A percentile compares a stretch with the other conserved stretches of the same genome.
Conservation (phyloP, 495 filamentous ascomycete genomes). For the Jackrogersella minutella region DNA sequence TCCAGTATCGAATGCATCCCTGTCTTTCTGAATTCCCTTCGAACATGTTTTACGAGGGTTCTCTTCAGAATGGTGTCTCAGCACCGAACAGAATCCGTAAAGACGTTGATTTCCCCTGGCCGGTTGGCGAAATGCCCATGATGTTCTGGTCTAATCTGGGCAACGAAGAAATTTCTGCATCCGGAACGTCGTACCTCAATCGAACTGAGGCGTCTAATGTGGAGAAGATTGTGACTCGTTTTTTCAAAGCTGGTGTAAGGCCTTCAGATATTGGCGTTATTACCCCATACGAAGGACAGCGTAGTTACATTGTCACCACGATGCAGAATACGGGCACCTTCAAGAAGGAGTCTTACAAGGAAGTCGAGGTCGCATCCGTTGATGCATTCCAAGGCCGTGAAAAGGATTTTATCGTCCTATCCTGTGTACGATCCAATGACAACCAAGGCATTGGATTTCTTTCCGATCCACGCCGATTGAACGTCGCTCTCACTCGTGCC, state of each 20-base stretch:
- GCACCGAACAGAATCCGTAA: slow-evolving; percentile 84
- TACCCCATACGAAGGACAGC: slow-evolving; percentile 97
- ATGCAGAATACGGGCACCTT: slow-evolving; percentile 98
- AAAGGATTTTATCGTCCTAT: slow-evolving; percentile 98
- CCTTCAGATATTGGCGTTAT: slow-evolving; percentile 95
- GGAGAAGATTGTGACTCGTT: slow-evolving; percentile 96
- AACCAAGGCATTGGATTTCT: slow-evolving; percentile 99
- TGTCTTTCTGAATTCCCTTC: slow-evolving; percentile 98
- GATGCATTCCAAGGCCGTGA: slow-evolving; percentile 99
- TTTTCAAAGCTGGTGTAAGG: slow-evolving; percentile 98
- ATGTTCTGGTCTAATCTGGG: slow-evolving; percentile 99
- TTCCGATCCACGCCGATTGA: slow-evolving; percentile 96
- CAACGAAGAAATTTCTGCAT: slow-evolving; percentile 97
- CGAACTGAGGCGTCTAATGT: slow-evolving; percentile 96
- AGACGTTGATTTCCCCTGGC: slow-evolving; percentile 99
- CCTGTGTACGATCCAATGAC: slow-evolving; percentile 97
- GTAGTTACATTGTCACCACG: slow-evolving; percentile 97
- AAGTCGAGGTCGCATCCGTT: slow-evolving; percentile 97
- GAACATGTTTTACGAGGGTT: slow-evolving; percentile 99
- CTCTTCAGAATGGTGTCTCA: slow-evolving; percentile 95
- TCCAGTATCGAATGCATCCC: slow-evolving; percentile 99
- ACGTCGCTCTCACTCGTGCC: slow-evolving; percentile 97
- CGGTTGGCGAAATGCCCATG: slow-evolving; percentile 92
- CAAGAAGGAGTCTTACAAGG: slow-evolving; percentile 98
- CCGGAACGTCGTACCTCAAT: slow-evolving; percentile 97